Percentiles rank a stretch among this genome's conserved stretches.
Conservation (phyloP, 2,329 filamentous ascomycete genomes). For the Arthrobotrys pseudoclavata region DNA sequence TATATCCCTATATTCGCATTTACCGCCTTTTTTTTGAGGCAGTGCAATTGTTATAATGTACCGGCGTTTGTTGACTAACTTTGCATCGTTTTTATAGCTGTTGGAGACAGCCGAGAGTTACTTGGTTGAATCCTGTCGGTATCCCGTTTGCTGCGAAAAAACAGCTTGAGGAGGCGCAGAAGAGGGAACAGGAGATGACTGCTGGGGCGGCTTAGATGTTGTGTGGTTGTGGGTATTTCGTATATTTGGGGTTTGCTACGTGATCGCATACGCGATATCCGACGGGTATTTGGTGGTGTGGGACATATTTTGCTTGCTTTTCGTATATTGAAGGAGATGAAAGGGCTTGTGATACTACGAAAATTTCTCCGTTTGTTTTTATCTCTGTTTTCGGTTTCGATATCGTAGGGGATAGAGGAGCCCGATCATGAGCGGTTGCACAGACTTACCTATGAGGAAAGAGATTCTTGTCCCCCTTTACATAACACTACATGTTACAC, state of each 20-base stretch:
- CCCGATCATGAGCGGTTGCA: conserved; percentile 1
- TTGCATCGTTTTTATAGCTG: conserved; percentile 35
- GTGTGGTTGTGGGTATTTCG: background rate
- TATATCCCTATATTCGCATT: conserved; percentile 7
- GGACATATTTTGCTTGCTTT: background rate
- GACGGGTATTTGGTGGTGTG: background rate
- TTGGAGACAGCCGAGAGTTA: conserved; percentile 60
- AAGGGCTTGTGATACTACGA: background rate
- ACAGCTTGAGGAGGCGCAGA: conserved; percentile 54
- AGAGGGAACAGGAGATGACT: conserved; percentile 20
- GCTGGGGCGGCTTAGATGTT: conserved; percentile 16
- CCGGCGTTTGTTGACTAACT: conserved; percentile 34
- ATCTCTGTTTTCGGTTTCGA: background rate
- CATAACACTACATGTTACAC: background rate
- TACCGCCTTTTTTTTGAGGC: conserved; percentile 2
- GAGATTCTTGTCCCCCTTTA: background rate
- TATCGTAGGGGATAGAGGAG: background rate
- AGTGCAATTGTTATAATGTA: conserved; percentile 5
- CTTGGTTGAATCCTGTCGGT: conserved; percentile 59
- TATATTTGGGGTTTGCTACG: background rate
- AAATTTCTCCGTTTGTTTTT: background rate
- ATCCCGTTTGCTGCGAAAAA: conserved; percentile 58
- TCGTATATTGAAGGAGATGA: background rate
- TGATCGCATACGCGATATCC: background rate
- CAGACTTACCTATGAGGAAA: background rate